Base-by-base conservation (phyloP, 2,329 filamentous ascomycete genomes). In the Arthroderma sp. region DNA sequence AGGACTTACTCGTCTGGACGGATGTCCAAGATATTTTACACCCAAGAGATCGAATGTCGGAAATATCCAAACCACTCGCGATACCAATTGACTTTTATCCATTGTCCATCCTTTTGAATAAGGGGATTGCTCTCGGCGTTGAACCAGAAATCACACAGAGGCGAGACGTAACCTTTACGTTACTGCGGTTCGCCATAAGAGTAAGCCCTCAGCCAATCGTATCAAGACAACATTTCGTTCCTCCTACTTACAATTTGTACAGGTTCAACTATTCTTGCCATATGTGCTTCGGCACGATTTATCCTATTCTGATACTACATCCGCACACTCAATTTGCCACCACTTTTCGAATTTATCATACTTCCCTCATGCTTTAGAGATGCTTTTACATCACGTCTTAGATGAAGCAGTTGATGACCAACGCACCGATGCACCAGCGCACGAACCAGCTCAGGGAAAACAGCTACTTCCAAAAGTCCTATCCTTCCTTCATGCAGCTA, bases 61-160 rank as follows among this genome's bases (percentile, higher is more conserved):
- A 93, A 43, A 63, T 93, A 3, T 82, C 85, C 1, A 72, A 76
- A 6, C 77, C 85, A 1, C 80, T 94, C 7, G 77, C 81, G 27
- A 78, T 96, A 45, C 75, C 83, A 0, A 71, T 94, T n/a, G 91
- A 98, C 62, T 98, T 96, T 62, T 96, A 96, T 57, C 91, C 91
- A 0, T 68, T 96, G 9, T 94, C 88, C 1, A 77, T 89, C 2
- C 68, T 95, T 4, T 68, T 94, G n/a, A 81, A 80, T 47, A 95
- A 95, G 61, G 89, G 86, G 1, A 86, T 96, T 47, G 71, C 95
- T 2, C 72, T 96, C 42, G 91, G 91, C 0, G 78, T 96, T 8
- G 91, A 98, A 59, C 82, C 88, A 0, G 91, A 96, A 54, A 71
- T 96, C 49, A 80, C 94, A n/a, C 89, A 96, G 64, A 78, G 91